Evolutionary conservation across 2,329 filamentous ascomycete genomes (phyloP).

Genomic region (Trichocomaceae sp.): DNA sequence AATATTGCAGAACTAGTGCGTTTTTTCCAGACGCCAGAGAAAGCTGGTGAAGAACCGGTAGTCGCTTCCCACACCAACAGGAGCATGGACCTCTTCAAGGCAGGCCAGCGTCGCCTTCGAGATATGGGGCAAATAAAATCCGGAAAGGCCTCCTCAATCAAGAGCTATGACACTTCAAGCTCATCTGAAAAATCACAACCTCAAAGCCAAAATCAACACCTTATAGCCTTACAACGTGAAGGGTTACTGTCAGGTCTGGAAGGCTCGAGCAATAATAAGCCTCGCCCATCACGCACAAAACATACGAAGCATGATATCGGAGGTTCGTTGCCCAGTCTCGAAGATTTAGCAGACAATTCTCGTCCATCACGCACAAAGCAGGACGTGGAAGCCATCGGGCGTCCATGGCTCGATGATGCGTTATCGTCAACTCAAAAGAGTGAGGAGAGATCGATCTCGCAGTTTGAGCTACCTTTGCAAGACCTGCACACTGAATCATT

Average conservation of each 20-base stretch:
- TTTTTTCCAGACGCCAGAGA: constrained; percentile 26
- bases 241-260: constrained; percentile 21
- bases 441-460: constrained; percentile 9
- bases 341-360: constrained; percentile 17
- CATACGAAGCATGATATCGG: constrained; percentile 10
- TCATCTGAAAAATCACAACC: constrained; percentile 10
- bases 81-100: constrained; percentile 24
- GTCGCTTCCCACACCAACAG: constrained; percentile 10
- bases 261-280: constrained; percentile 11
- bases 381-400: constrained; percentile 34
- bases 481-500: constrained; percentile 13
- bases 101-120: constrained; percentile 31
- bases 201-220: constrained; percentile 21
- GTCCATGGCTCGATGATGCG: constrained; percentile 31
- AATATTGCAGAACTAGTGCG: constrained; percentile 30
- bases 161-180: constrained; percentile 6
- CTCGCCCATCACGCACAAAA: constrained; percentile 23
- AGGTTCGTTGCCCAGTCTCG: constrained; percentile 20
- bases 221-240: constrained; percentile 26
- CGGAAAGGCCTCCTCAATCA: constrained; percentile 4
- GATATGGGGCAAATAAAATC: constrained; percentile 28
- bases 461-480: constrained; percentile 20
- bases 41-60: not conserved
- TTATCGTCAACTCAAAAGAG: constrained; percentile 15
- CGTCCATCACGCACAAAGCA: constrained; percentile 23